phyloP scores from a whole-genome alignment of 164 flowering plant genomes.

The Cinnamomum chago region DNA sequence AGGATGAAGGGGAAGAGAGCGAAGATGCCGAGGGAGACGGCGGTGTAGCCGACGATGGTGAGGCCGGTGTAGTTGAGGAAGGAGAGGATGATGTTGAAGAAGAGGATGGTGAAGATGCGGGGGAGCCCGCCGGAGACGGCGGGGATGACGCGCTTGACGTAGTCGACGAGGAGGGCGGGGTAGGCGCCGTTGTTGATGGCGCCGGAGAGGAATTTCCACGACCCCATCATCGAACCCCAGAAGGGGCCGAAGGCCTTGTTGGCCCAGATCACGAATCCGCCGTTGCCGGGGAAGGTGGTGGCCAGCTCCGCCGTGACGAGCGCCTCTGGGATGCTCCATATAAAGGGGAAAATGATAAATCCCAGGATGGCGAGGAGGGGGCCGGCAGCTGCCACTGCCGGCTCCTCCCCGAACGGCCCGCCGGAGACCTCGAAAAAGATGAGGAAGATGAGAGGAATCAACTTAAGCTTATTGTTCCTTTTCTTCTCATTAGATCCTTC shows the following conservation, averaged over 20 bases:
- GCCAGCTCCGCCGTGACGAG: constrained; percentile 85
- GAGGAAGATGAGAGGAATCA: constrained; percentile 77
- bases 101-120: constrained; percentile 33
- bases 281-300: constrained; percentile 78
- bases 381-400: constrained; percentile 78
- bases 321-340: constrained; percentile 89
- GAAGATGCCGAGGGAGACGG: constrained; percentile 50
- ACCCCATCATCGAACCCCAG: constrained; percentile 76
- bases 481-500: neutral
- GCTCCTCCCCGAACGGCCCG: constrained; percentile 83
- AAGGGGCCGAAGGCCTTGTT: constrained; percentile 73
- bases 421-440: constrained; percentile 93
- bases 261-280: constrained; percentile 88
- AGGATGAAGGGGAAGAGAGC: constrained; percentile 64
- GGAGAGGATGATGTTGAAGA: constrained; percentile 46
- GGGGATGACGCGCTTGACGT: constrained; percentile 50
- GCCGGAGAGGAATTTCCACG: constrained; percentile 70
- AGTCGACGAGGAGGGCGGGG: constrained; percentile 67
- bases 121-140: constrained; percentile 43
- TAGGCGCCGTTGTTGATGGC: constrained; percentile 76
- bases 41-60: constrained; percentile 62
- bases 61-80: constrained; percentile 70
- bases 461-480: constrained; percentile 17
- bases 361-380: constrained; percentile 75
- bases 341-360: constrained; percentile 82